Evolutionary conservation across 1,139 yeast species (phyloP).

Genomic region (Diutina pseudorugosa): DNA sequence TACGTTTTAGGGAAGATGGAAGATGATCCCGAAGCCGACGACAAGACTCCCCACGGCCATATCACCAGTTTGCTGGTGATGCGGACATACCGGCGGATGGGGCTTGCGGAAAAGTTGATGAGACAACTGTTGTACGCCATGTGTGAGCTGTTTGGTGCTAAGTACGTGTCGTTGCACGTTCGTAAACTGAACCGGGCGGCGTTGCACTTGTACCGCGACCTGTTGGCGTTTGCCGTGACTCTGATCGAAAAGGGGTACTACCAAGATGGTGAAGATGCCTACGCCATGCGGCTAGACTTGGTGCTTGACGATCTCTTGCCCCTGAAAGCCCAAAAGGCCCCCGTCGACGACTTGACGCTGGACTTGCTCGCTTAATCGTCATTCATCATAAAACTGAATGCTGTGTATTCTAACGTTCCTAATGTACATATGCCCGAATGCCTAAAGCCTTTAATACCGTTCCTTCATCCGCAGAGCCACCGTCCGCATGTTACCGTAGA

Average conservation of each 20-base stretch:
- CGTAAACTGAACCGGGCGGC: conserved; percentile 93
- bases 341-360: conserved; percentile 39
- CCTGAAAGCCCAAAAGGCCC: conserved; percentile 33
- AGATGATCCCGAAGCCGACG: conserved; percentile 73
- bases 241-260: conserved; percentile 79
- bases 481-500: conserved; percentile 91
- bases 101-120: conserved; percentile 89
- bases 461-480: conserved; percentile 97
- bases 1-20: conserved; percentile 95
- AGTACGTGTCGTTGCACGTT: conserved; percentile 85
- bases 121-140: conserved; percentile 70
- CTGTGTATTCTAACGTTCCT: background rate
- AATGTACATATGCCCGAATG: background rate
- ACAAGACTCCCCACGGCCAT: conserved; percentile 80
- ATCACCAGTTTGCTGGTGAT: conserved; percentile 87
- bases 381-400: background rate
- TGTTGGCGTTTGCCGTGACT: conserved; percentile 69
- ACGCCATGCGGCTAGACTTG: conserved; percentile 73
- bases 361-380: conserved; percentile 15
- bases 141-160: conserved; percentile 72
- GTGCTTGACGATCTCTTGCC: conserved; percentile 50
- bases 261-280: conserved; percentile 98
- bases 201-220: conserved; percentile 78
- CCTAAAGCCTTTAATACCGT: conserved; percentile 42
- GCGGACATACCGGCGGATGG: conserved; percentile 93